These are phyloP conservation scores for Paecilomyces variotii DNA, from an alignment of 2,329 filamentous ascomycete species.

Conservation along the genomic window DNA sequence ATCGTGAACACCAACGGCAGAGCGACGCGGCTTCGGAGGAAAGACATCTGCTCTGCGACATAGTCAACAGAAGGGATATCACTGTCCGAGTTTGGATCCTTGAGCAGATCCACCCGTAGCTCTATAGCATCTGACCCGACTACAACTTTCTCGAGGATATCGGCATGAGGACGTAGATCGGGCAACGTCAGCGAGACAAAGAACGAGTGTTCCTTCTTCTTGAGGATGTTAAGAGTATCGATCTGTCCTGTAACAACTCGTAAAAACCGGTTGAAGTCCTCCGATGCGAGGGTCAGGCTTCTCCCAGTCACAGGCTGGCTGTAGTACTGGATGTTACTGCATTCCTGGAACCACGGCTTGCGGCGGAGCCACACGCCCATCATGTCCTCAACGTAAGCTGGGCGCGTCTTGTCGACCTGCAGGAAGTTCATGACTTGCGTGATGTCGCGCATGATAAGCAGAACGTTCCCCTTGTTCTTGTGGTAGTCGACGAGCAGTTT, in stretches of 20 bases:
- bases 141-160: constrained; percentile 62
- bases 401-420: constrained; percentile 77
- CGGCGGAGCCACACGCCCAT: constrained; percentile 82
- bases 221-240: constrained; percentile 49
- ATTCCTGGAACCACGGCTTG: constrained; percentile 82
- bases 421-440: constrained; percentile 83
- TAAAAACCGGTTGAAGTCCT: constrained; percentile 68
- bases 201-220: constrained; percentile 66
- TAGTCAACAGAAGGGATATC: constrained; percentile 63
- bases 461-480: constrained; percentile 69
- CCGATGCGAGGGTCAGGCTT: constrained; percentile 46
- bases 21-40: constrained; percentile 62
- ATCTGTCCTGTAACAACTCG: constrained; percentile 57
- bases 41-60: constrained; percentile 70
- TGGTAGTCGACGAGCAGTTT: constrained; percentile 67
- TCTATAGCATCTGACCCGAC: constrained; percentile 91
- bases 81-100: constrained; percentile 55
- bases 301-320: constrained; percentile 57
- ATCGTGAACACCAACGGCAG: constrained; percentile 90
- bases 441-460: constrained; percentile 82
- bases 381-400: constrained; percentile 89
- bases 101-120: constrained; percentile 81
- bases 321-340: constrained; percentile 91
- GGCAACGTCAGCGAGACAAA: constrained; percentile 88
- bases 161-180: constrained; percentile 55